A percentile compares a stretch with the other conserved stretches of the same genome.
Conservation (phyloP, 768 basidiomycete genomes). For the Russula olivacea region DNA sequence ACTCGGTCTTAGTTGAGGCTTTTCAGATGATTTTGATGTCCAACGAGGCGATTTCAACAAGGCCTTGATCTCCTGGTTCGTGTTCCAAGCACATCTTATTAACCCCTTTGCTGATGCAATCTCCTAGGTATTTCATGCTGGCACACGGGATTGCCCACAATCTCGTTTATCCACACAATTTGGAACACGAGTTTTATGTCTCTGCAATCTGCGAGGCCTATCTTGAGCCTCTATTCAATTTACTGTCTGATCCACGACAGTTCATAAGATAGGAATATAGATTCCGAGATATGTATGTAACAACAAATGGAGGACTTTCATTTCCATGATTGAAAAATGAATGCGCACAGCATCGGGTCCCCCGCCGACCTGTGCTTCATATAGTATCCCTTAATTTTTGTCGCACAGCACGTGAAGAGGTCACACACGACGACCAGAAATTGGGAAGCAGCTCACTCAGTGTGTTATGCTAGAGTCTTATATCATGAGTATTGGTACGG, state of each 20-base stretch:
- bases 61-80: slow-evolving; percentile 78
- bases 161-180: slow-evolving; percentile 77
- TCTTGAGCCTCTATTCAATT: slow-evolving; percentile 35
- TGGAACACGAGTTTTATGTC: slow-evolving; percentile 92
- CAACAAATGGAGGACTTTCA: neutral
- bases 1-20: neutral
- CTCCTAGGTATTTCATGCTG: slow-evolving; percentile 74
- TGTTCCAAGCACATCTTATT: neutral
- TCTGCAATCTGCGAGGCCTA: slow-evolving; percentile 79
- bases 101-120: neutral
- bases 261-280: too few relatives aligned
- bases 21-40: slow-evolving; percentile 68
- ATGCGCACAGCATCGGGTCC: too few relatives aligned
- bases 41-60: slow-evolving; percentile 43
- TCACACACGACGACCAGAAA: too few relatives aligned
- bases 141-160: slow-evolving; percentile 96
- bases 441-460: too few relatives aligned
- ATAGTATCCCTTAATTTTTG: too few relatives aligned
- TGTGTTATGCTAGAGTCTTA: too few relatives aligned
- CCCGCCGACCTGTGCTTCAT: too few relatives aligned
- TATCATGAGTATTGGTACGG: too few relatives aligned
- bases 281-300: neutral
- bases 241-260: neutral
- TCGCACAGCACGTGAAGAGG: too few relatives aligned
- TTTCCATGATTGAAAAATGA: neutral